Evolutionary conservation across 768 basidiomycete species (phyloP), one percentile per base, ranked within the genome.

Genomic region (Megacollybia marginata): DNA sequence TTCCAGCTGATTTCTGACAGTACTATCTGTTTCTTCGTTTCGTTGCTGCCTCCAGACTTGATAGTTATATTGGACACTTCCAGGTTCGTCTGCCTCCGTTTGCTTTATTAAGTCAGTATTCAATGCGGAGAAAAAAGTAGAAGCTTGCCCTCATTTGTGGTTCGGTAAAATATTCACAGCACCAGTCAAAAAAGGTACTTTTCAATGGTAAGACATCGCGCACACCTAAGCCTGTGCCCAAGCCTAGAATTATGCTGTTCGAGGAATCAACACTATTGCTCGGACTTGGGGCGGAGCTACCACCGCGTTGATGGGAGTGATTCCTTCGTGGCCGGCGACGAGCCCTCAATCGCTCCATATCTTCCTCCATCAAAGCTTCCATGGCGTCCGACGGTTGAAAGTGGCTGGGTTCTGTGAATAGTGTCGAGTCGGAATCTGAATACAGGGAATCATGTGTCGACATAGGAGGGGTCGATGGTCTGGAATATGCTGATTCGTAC

Each of bases 91-190:
- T 2, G 84, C 84, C 62, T 98, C 95, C 7, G 89, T 81, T 81
- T 92, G 88, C 94, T 94, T 58, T 2, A 47, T 32, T 54, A 20
- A 45, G 2, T 54, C n/a, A 56, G 52, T 52, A 61, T 52, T 47
- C 42, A 12, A 11, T 13, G 36, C 2, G 38, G n/a, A 44, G 40
- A 44, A 12, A 48, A 44, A 13, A 33, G n/a, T 12, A 9, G 38
- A 33, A 32, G 46, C 82, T 59, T 62, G 95, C 93, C 74, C 92
- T 85, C 95, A 99, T 98, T 65, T 99, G 96, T 3, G 95, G 92
- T 63, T 97, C 94, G 54, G 88, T 92, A 71, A 97, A 99, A 63
- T 98, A 98, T 62, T 98, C 94, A 59, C 82, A 80, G 52, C 92
- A 92, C 90, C 92, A 97, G 60, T 97, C 95, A 61, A 86, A 99